Evolutionary conservation across 2,329 filamentous ascomycete genomes (phyloP).

Genomic region (Chaetoscypha palmicola): DNA sequence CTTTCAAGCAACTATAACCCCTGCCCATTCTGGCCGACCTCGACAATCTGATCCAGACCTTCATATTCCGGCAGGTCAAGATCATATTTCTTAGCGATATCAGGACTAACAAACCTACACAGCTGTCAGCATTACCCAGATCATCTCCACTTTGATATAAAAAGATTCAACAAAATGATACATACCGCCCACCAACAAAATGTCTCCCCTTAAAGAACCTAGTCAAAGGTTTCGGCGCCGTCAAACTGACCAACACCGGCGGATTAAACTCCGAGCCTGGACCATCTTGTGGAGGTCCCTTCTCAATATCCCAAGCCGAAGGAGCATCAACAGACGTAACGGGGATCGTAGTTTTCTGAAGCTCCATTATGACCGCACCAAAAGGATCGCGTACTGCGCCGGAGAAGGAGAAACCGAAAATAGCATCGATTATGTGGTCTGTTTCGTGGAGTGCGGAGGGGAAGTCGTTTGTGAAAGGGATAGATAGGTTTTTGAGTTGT

Average conservation of each 20-base stretch:
- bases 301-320: slow-evolving; percentile 89
- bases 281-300: slow-evolving; percentile 70
- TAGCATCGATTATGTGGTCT: slow-evolving; percentile 83
- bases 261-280: slow-evolving; percentile 78
- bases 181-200: slow-evolving; percentile 77
- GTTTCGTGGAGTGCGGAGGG: slow-evolving; percentile 54
- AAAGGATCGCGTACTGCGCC: slow-evolving; percentile 93
- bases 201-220: slow-evolving; percentile 80
- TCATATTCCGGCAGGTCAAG: slow-evolving; percentile 77
- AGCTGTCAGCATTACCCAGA: slow-evolving; percentile 5
- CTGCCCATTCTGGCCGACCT: slow-evolving; percentile 49
- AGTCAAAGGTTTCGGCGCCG: slow-evolving; percentile 85
- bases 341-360: slow-evolving; percentile 66
- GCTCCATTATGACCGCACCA: slow-evolving; percentile 66
- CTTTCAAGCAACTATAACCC: slow-evolving; percentile 31
- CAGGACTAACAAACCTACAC: slow-evolving; percentile 66
- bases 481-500: slow-evolving; percentile 74
- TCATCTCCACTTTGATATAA: background rate
- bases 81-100: slow-evolving; percentile 77
- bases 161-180: slow-evolving; percentile 1
- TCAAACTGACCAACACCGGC: slow-evolving; percentile 74
- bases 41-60: slow-evolving; percentile 83
- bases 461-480: slow-evolving; percentile 84
- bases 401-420: slow-evolving; percentile 93
- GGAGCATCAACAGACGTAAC: slow-evolving; percentile 89